Evolutionary conservation across 305 asterid species (phyloP), one percentile per base, ranked within the genome.

Genomic region (Solanum hybrid): DNA sequence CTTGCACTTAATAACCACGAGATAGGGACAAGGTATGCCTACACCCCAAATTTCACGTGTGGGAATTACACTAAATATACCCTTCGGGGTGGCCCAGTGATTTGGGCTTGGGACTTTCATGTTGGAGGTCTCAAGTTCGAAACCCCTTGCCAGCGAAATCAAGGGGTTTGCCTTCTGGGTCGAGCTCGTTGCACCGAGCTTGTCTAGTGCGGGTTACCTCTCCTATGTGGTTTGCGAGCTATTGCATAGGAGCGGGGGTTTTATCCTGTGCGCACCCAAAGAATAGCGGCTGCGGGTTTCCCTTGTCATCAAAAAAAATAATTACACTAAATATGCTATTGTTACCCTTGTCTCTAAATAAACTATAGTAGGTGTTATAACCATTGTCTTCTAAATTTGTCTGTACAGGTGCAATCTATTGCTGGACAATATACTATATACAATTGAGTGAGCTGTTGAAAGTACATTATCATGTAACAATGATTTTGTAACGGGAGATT

Each of bases 251-350:
- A 38, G 45, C 13, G 0, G 4, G 4, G 13, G 14, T 38, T 10
- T 38, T 38, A 38, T 4, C 45, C 3, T 38, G 45, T 38, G 41
- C 13, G 13, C 41, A 38, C 4, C 45, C 45, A 38, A 38, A 38
- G 45, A 4, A 0, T 38, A 38, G 45, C 14, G 14, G 0, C 14
- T 38, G 0, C 4, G 45, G 0, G 4, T 38, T 38, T 38, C 45
- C 14, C 45, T 10, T 38, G 0, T 38, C 45, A 10, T 38, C 1
- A 38, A 38, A 38, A 38, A 38, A 38, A 10, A 65, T 61, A 10
- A 65, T 65, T 70, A 7, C 7, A 24, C 31, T 2, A 2, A 70
- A 24, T 70, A 70, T 70, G 8, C 0, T n/a, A 10, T 10, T 70
- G 31, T 70, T 61, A 61, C 5, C 72, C 72, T 20, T 61, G 5